phyloP scores from a whole-genome alignment of 2,329 filamentous ascomycete genomes.

The Balansia obtecta region DNA sequence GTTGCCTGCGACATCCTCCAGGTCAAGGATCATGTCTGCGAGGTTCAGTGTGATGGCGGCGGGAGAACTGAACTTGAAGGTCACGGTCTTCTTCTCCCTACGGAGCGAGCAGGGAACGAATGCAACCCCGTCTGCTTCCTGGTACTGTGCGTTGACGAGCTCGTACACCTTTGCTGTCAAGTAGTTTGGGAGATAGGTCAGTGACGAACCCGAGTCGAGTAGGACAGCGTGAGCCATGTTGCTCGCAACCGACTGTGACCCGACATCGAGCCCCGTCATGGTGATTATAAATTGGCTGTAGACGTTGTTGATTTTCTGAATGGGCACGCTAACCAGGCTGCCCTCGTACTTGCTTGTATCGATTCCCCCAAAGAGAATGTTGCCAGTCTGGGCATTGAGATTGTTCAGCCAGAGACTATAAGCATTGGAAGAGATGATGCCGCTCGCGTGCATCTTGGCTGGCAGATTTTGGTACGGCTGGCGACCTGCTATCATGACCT shows the following conservation, averaged over 20 bases:
- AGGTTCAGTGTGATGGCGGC: slow-evolving; percentile 40
- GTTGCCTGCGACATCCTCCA: slow-evolving; percentile 32
- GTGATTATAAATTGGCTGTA: slow-evolving; percentile 58
- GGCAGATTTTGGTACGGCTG: slow-evolving; percentile 57
- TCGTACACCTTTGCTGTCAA: slow-evolving; percentile 43
- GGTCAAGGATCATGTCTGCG: slow-evolving; percentile 46
- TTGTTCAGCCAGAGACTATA: slow-evolving; percentile 71
- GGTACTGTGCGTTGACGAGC: slow-evolving; percentile 46
- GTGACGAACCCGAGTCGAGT: slow-evolving; percentile 57
- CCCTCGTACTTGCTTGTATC: slow-evolving; percentile 54
- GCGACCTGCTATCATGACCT: slow-evolving; percentile 43
- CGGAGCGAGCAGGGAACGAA: slow-evolving; percentile 49
- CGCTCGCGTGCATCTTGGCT: slow-evolving; percentile 46
- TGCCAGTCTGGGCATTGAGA: slow-evolving; percentile 50
- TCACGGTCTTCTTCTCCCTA: slow-evolving; percentile 26
- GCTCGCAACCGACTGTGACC: slow-evolving; percentile 27
- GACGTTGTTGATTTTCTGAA: slow-evolving; percentile 39
- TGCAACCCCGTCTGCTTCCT: slow-evolving; percentile 37
- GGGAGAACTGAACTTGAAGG: slow-evolving; percentile 40
- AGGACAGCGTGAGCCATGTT: slow-evolving; percentile 48
- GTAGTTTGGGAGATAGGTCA: slow-evolving; percentile 52
- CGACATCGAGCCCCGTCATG: slow-evolving; percentile 44
- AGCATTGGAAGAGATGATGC: slow-evolving; percentile 50
- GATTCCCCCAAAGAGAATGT: slow-evolving; percentile 63
- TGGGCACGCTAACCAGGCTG: slow-evolving; percentile 51